Evolutionary conservation across 2,329 filamentous ascomycete genomes (phyloP), one percentile per base, ranked within the genome.

Genomic region (Ampelomyces quisqualis): DNA sequence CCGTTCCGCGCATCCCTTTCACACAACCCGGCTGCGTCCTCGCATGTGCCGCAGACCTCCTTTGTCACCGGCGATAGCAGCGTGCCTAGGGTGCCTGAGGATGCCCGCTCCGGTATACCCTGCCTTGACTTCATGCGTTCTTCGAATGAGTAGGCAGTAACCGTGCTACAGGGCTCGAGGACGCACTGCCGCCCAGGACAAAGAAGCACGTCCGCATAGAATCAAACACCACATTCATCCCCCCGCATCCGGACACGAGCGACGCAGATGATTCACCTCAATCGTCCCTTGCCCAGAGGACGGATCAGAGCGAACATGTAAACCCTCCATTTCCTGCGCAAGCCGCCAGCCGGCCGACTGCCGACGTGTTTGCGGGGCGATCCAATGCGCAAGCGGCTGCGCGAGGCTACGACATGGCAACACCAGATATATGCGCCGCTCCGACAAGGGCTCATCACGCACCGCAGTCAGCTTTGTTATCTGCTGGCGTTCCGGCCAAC

Each of bases 161-260:
- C 64, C 47, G 43, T 59, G 52, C 47, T 47, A 58, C 54, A 67
- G 65, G 55, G 43, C 54, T 49, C 51, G 55, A 57, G 47, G 49
- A 48, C 40, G 39, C 60, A 30, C 44, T 49, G 49, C 43, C 47
- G 43, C 51, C 55, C 42, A 59, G 54, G 59, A 74, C 78, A 44
- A 85, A 86, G 69, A 85, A 80, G 53, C 59, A 59, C 57, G 84
- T 87, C 45, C 80, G 83, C 57, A 71, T 73, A 57, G 67, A 68
- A 39, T 71, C 70, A 32, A 69, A 70, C 27, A 61, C 68, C 23
- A 59, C 61, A 18, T 63, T 64, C 34, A 57, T 58, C 36, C 58
- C 64, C 46, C 65, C 58, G 58, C 60, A 64, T 55, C 52, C 64
- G 55, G 58, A 52, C 21, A 44, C 51, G 38, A 45, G 55, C 46